Evolutionary conservation across 2,329 filamentous ascomycete species (phyloP), one percentile per base, ranked within the genome.

Genomic region (Periconia sp.): DNA sequence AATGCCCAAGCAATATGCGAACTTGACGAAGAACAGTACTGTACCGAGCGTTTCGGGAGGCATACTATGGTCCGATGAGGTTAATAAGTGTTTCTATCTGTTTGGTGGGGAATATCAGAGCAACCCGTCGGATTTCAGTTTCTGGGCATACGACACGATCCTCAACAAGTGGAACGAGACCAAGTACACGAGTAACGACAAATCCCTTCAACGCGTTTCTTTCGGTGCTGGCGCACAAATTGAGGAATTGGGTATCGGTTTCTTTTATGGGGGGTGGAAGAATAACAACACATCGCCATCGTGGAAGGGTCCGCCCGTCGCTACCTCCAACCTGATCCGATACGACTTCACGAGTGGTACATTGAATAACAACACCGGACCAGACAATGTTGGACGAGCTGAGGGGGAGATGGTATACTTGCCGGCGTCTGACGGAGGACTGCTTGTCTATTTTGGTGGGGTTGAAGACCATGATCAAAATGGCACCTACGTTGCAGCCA

Each of bases 391-490:
- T 10, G 74, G 77, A 2, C 71, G 83, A 37, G 83, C 82, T 2
- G 83, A 86, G 57, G 83, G 84, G 1, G 72, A 73, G 3, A 75
- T 86, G 75, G 66, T 82, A 0, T 85, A 81, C 50, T 67, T 86
- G 18, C 83, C 83, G 1, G 78, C 78, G 4, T 81, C 82, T 11
- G 79, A 84, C 49, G 73, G 69, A 11, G 84, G 84, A 1, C 67
- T 86, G 61, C 68, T 86, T 19, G 69, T 85, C 1, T 84, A 85
- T 54, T 80, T 86, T 63, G 84, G 84, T 12, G 83, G 83, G 9
- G 65, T 85, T 5, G 72, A 75, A 45, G 77, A 80, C 23, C 62
- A 65, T 2, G 67, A 61, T 30, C 65, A 61, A 5, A 80, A 83
- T 39, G 78, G 77, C 6, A 78, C 73, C 3, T 67, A 72, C n/a